Evolutionary conservation across 1,284 basidiomycete genomes (phyloP).

Genomic region (Puccinia horiana): DNA sequence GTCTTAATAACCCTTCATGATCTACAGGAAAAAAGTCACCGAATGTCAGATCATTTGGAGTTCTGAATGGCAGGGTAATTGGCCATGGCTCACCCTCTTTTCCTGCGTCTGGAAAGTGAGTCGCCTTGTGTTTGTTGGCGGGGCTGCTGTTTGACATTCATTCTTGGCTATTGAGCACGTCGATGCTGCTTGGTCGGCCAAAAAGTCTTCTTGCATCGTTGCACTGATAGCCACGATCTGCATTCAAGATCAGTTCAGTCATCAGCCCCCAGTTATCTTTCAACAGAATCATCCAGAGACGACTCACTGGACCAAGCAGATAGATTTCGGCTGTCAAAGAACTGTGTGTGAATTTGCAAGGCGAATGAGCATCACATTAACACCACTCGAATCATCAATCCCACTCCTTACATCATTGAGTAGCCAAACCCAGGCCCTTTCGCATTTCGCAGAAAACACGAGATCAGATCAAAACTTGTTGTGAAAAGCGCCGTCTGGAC

Average conservation of each 20-base stretch:
- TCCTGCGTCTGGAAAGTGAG: constrained; percentile 22
- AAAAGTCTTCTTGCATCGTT: constrained; percentile 9
- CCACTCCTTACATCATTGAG: constrained; percentile 2
- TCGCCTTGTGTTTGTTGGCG: neutral
- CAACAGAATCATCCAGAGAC: neutral
- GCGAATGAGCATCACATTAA: neutral
- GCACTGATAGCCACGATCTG: constrained; percentile 34
- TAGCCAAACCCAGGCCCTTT: constrained; percentile 13
- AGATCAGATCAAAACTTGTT: constrained; percentile 2
- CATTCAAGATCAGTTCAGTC: neutral
- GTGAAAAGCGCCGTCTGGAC: constrained; percentile 21
- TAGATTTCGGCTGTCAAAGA: constrained; percentile 21
- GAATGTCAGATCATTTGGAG: neutral
- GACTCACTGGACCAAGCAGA: constrained; percentile 31
- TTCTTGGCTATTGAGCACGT: neutral
- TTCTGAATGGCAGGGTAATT: neutral
- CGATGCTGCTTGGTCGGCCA: constrained; percentile 4
- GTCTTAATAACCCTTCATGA: neutral
- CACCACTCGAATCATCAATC: neutral
- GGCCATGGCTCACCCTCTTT: neutral
- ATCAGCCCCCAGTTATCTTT: neutral
- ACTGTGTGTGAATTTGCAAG: neutral
- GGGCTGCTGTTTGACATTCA: constrained; percentile 13
- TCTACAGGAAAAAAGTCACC: neutral
- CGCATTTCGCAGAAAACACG: neutral